These are phyloP conservation scores for Fragilaria crotonensis DNA, from an alignment of 108 stramenopile species.

Conservation along the genomic window DNA sequence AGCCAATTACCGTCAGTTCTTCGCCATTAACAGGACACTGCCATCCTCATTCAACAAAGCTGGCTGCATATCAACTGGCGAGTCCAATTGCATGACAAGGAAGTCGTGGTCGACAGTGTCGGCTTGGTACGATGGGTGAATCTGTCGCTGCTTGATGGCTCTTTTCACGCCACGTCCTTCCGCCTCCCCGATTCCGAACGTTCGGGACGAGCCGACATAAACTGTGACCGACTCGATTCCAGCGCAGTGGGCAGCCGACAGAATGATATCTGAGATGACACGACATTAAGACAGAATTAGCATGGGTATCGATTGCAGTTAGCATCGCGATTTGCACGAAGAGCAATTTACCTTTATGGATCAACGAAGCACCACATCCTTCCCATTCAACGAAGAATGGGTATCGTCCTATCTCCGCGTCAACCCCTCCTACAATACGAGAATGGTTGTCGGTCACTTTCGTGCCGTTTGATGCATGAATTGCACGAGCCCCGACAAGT, in stretches of 20 bases:
- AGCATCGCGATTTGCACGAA: too few relatives aligned
- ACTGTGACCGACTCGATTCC: too few relatives aligned
- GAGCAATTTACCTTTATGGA: neutral
- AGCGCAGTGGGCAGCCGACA: neutral
- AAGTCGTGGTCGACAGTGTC: constrained; percentile 15
- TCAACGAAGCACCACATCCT: constrained; percentile 4
- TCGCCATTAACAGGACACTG: constrained; percentile 3
- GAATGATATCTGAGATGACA: too few relatives aligned
- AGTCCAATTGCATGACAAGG: constrained; percentile 14
- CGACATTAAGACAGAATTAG: too few relatives aligned
- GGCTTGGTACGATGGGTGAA: constrained; percentile 31
- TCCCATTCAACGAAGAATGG: neutral
- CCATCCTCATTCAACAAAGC: neutral
- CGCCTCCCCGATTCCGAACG: neutral
- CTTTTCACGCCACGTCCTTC: neutral
- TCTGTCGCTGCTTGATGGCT: neutral
- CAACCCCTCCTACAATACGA: constrained; percentile 1
- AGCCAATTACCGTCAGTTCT: constrained; percentile 16
- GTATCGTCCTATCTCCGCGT: neutral
- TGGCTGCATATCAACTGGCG: too few relatives aligned
- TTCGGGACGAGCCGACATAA: too few relatives aligned
- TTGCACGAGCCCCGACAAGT: too few relatives aligned
- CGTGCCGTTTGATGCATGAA: too few relatives aligned
- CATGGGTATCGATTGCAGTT: too few relatives aligned
- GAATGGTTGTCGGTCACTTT: too few relatives aligned